A percentile compares a stretch with the other conserved stretches of the same genome.
These are phyloP conservation scores for Fusarium clavum DNA, from an alignment of 2,329 filamentous ascomycete genomes.

Conservation along the genomic window DNA sequence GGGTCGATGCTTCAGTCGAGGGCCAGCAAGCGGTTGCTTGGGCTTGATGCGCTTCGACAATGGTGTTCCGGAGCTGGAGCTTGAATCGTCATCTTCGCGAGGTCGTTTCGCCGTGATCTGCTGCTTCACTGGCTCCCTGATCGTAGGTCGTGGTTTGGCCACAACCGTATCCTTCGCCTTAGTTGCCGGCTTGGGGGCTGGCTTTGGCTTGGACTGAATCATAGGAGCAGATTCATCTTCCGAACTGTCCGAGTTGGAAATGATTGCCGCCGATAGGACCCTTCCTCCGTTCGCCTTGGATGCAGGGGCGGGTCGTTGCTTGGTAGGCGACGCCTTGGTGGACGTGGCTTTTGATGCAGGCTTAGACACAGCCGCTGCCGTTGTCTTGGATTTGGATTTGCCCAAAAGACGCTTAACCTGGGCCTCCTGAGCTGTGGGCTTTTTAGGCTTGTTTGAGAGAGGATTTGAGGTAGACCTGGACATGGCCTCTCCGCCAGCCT, in stretches of 20 bases:
- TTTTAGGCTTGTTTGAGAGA: slow-evolving; percentile 66
- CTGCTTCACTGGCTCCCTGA: slow-evolving; percentile 50
- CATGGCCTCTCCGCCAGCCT: slow-evolving; percentile 57
- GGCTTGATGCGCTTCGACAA: slow-evolving; percentile 69
- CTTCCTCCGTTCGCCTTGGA: slow-evolving; percentile 56
- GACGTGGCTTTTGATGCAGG: slow-evolving; percentile 55
- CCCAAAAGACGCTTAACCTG: slow-evolving; percentile 67
- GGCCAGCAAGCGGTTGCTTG: slow-evolving; percentile 54
- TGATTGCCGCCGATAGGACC: slow-evolving; percentile 66
- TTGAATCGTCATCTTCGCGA: slow-evolving; percentile 65
- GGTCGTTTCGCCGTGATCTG: slow-evolving; percentile 60
- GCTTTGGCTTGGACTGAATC: slow-evolving; percentile 49
- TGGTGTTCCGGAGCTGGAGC: slow-evolving; percentile 69
- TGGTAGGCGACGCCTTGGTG: slow-evolving; percentile 55
- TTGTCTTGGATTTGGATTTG: slow-evolving; percentile 52
- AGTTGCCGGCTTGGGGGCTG: slow-evolving; percentile 40
- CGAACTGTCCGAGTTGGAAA: slow-evolving; percentile 67
- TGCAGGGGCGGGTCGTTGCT: slow-evolving; percentile 50
- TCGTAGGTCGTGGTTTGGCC: slow-evolving; percentile 47
- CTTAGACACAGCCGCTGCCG: slow-evolving; percentile 49
- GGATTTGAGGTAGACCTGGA: slow-evolving; percentile 64
- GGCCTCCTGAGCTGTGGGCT: slow-evolving; percentile 63
- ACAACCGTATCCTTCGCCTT: slow-evolving; percentile 50
- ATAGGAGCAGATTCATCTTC: slow-evolving; percentile 60
- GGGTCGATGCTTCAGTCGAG: slow-evolving; percentile 57